These are phyloP conservation scores for Saccharomyces hybrid DNA, from an alignment of 1,139 yeast genomes.

Conservation along the genomic window DNA sequence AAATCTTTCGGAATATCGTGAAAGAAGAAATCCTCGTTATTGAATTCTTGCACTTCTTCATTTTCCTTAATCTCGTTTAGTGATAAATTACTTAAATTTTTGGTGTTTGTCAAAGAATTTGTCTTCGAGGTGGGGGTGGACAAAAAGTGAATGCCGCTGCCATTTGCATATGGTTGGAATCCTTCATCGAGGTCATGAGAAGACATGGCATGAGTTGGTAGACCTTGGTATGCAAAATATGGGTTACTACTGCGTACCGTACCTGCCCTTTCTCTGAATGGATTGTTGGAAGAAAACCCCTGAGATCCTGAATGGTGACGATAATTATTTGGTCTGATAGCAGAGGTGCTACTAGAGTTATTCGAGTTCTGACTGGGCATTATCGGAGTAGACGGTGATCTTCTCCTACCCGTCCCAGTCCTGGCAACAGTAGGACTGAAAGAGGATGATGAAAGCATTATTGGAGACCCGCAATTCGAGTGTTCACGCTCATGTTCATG, in stretches of 20 bases:
- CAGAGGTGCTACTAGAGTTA: constrained; percentile 2
- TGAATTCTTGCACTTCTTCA: constrained; percentile 25
- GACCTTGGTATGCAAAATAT: constrained; percentile 17
- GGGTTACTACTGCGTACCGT: constrained; percentile 8
- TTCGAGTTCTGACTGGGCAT: constrained; percentile 14
- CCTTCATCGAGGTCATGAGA: constrained; percentile 13
- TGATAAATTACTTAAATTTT: constrained; percentile 22
- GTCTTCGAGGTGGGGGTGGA: constrained; percentile 11
- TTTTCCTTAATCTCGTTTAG: constrained; percentile 29
- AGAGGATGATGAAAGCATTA: background rate
- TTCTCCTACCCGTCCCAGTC: constrained; percentile 8
- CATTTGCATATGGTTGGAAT: background rate
- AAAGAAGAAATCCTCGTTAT: constrained; percentile 4
- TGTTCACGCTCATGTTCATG: constrained; percentile 4
- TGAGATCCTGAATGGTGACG: constrained; percentile 8
- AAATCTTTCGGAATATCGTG: background rate
- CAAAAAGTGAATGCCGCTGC: constrained; percentile 7
- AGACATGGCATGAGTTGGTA: constrained; percentile 19
- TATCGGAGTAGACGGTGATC: constrained; percentile 25
- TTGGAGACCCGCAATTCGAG: constrained; percentile 3
- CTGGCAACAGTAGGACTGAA: background rate
- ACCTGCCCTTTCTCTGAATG: constrained; percentile 9
- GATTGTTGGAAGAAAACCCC: constrained; percentile 10
- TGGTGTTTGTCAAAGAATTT: constrained; percentile 12
- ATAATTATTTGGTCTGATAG: constrained; percentile 3